These are phyloP conservation scores for Globisporangium iwayamae DNA, from an alignment of 352 stramenopile species.

Conservation along the genomic window DNA sequence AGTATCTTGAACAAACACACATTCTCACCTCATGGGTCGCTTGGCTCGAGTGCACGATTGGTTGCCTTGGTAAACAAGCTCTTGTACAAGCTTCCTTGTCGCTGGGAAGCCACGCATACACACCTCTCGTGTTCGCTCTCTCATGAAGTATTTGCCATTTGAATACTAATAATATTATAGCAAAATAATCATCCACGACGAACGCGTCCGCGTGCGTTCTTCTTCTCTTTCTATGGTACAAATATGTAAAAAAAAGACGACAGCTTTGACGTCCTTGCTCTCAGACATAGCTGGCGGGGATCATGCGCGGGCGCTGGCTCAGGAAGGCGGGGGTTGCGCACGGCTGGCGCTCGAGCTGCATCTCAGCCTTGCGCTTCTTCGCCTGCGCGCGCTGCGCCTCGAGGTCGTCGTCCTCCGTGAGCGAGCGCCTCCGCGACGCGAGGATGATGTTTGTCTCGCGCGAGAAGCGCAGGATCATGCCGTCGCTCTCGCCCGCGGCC, in stretches of 20 bases:
- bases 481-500: slow-evolving; percentile 45
- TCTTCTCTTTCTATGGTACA: slow-evolving; percentile 2
- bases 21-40: no score
- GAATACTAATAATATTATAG: slow-evolving; percentile 14
- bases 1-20: neutral
- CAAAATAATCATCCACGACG: slow-evolving; percentile 7
- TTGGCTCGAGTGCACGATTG: neutral
- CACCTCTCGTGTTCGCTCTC: neutral
- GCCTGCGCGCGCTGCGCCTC: slow-evolving; percentile 23
- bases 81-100: neutral
- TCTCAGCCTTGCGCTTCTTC: slow-evolving; percentile 35
- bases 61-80: neutral
- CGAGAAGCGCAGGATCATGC: slow-evolving; percentile 66
- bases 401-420: slow-evolving; percentile 35
- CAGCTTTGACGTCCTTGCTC: neutral
- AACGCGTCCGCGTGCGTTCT: neutral
- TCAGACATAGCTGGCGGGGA: slow-evolving; percentile 49
- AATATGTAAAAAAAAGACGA: neutral
- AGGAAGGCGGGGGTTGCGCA: slow-evolving; percentile 26
- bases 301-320: slow-evolving; percentile 32
- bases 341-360: slow-evolving; percentile 19
- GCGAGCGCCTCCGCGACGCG: slow-evolving; percentile 42
- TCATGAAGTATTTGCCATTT: slow-evolving; percentile 1
- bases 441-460: slow-evolving; percentile 66
- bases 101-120: slow-evolving; percentile 1